Conservation (phyloP, 495 filamentous ascomycete genomes). For the Cudoniella acicularis region DNA sequence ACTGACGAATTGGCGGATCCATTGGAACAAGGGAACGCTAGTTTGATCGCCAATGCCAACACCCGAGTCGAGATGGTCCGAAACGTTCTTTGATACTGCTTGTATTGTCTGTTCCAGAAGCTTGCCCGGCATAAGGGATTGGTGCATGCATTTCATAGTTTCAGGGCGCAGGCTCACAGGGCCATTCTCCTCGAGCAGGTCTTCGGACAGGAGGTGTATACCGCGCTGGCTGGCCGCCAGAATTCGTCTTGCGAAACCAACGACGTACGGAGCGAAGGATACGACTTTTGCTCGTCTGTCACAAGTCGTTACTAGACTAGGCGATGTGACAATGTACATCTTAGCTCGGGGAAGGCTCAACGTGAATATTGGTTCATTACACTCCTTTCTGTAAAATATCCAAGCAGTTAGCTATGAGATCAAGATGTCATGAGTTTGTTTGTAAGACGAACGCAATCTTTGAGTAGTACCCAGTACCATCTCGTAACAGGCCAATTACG, state of each 20-base stretch:
- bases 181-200: background rate
- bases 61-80: background rate
- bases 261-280: background rate
- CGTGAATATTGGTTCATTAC: background rate
- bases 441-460: background rate
- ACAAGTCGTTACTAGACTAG: background rate
- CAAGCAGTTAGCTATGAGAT: background rate
- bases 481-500: constrained; percentile 30
- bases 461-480: background rate
- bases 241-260: background rate
- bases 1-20: background rate
- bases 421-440: background rate
- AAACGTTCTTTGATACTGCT: background rate
- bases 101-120: background rate
- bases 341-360: background rate
- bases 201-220: background rate
- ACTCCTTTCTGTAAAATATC: too few relatives aligned
- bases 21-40: background rate
- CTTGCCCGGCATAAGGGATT: background rate
- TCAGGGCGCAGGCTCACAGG: background rate
- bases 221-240: background rate
- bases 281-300: background rate
- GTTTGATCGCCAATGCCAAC: background rate
- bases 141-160: background rate
- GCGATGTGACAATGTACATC: background rate